Percentiles rank a stretch among this genome's conserved stretches.
These are phyloP conservation scores for Magnusiomyces paraingens DNA, from an alignment of 1,139 yeast genomes.

Conservation along the genomic window DNA sequence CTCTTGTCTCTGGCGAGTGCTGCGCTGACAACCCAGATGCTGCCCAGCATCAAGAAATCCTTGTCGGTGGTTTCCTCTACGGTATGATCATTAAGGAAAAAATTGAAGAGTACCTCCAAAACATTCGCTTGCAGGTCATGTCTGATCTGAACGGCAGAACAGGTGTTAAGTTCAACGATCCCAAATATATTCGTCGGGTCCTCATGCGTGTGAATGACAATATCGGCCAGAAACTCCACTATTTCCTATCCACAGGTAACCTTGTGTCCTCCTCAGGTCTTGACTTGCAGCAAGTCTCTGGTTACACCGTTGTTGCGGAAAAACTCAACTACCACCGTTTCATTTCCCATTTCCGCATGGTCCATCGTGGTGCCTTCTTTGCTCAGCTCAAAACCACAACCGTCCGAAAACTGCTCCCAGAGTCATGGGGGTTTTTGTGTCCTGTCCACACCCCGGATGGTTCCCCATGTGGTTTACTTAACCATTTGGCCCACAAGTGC, in stretches of 20 bases:
- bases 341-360: constrained; percentile 97
- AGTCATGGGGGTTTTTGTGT: constrained; percentile 98
- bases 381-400: constrained; percentile 97
- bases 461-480: constrained; percentile 96
- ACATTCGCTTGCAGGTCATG: constrained; percentile 65
- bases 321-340: constrained; percentile 95
- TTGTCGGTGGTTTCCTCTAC: constrained; percentile 91
- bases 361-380: constrained; percentile 98
- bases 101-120: constrained; percentile 82
- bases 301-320: constrained; percentile 98
- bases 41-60: constrained; percentile 95
- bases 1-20: constrained; percentile 95
- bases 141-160: constrained; percentile 76
- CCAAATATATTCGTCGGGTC: constrained; percentile 75
- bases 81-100: constrained; percentile 97
- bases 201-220: constrained; percentile 81
- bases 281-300: constrained; percentile 96
- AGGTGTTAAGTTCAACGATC: constrained; percentile 77
- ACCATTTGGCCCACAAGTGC: constrained; percentile 96
- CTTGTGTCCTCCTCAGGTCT: constrained; percentile 94
- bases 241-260: constrained; percentile 94
- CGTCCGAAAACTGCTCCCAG: constrained; percentile 92
- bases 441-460: constrained; percentile 99
- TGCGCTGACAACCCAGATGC: constrained; percentile 99
- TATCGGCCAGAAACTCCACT: constrained; percentile 90